Conservation (phyloP, 2,329 filamentous ascomycete species). For the Dactylonectria estremocensis region DNA sequence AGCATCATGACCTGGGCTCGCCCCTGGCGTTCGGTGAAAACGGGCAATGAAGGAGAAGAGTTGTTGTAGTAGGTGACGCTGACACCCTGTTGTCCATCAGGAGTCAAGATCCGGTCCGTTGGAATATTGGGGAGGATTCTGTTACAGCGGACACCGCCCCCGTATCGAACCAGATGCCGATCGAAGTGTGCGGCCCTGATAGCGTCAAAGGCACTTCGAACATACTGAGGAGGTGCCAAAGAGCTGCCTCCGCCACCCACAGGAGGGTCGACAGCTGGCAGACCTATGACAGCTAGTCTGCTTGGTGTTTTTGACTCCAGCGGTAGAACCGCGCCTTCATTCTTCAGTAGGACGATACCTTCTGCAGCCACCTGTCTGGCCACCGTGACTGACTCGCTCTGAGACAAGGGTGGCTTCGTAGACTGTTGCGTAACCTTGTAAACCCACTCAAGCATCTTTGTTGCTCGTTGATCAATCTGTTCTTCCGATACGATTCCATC, state of each 20-base stretch:
- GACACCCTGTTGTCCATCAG: slow-evolving; percentile 10
- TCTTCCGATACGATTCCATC: neutral
- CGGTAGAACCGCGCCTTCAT: slow-evolving; percentile 8
- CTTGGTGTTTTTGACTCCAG: neutral
- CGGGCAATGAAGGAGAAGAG: neutral
- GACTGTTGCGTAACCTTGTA: neutral
- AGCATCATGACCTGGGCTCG: slow-evolving; percentile 21
- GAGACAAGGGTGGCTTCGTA: slow-evolving; percentile 12
- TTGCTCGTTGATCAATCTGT: slow-evolving; percentile 4
- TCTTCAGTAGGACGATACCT: slow-evolving; percentile 34
- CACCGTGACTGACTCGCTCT: slow-evolving; percentile 21
- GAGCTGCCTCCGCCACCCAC: slow-evolving; percentile 33
- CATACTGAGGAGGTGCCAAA: slow-evolving; percentile 27
- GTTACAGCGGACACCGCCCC: slow-evolving; percentile 18
- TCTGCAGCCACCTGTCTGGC: slow-evolving; percentile 22
- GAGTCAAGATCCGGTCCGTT: neutral
- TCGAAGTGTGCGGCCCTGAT: neutral
- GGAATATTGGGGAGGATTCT: slow-evolving; percentile 19
- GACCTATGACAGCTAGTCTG: slow-evolving; percentile 25
- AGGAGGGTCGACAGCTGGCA: slow-evolving; percentile 17
- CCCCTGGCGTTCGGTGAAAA: neutral
- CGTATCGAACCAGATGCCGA: slow-evolving; percentile 12
- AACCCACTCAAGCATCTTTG: slow-evolving; percentile 2
- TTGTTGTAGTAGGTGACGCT: slow-evolving; percentile 21
- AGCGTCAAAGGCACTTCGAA: slow-evolving; percentile 15